Conservation (phyloP, 2,329 filamentous ascomycete species). For the Aspergillus persii region DNA sequence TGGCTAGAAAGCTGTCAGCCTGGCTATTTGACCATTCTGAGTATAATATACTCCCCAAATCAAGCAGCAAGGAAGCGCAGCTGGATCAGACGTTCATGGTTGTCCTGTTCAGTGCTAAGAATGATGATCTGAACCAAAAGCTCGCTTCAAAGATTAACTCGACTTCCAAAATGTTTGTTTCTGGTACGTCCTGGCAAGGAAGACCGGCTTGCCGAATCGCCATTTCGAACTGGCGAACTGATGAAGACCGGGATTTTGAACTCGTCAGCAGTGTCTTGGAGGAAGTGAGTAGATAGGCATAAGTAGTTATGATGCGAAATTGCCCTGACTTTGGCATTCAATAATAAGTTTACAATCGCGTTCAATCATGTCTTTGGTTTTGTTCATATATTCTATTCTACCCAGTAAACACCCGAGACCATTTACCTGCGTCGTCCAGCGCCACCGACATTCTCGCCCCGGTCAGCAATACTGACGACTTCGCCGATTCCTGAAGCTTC, state of each 20-base stretch:
- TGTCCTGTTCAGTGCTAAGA: slow-evolving; percentile 73
- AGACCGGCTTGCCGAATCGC: slow-evolving; percentile 76
- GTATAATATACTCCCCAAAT: slow-evolving; percentile 65
- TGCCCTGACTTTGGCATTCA: too few relatives aligned
- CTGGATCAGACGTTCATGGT: slow-evolving; percentile 63
- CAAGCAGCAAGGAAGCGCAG: slow-evolving; percentile 35
- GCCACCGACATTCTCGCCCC: slow-evolving; percentile 53
- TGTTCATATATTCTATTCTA: background rate
- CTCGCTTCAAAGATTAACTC: slow-evolving; percentile 73
- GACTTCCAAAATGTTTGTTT: slow-evolving; percentile 74
- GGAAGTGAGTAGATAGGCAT: slow-evolving; percentile 38
- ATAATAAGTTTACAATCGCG: background rate
- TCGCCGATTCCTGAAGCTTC: slow-evolving; percentile 93
- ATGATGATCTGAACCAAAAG: slow-evolving; percentile 60
- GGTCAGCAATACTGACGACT: slow-evolving; percentile 82
- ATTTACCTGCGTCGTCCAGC: slow-evolving; percentile 45
- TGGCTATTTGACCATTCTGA: slow-evolving; percentile 60
- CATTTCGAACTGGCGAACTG: slow-evolving; percentile 78
- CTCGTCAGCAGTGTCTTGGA: slow-evolving; percentile 65
- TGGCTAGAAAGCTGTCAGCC: slow-evolving; percentile 66
- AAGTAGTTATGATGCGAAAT: background rate
- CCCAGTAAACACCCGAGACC: background rate
- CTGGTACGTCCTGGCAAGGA: slow-evolving; percentile 75
- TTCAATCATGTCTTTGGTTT: background rate
- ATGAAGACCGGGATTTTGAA: slow-evolving; percentile 64